Conservation (phyloP, 768 basidiomycete species). For the Leccinum longicurvipes region DNA sequence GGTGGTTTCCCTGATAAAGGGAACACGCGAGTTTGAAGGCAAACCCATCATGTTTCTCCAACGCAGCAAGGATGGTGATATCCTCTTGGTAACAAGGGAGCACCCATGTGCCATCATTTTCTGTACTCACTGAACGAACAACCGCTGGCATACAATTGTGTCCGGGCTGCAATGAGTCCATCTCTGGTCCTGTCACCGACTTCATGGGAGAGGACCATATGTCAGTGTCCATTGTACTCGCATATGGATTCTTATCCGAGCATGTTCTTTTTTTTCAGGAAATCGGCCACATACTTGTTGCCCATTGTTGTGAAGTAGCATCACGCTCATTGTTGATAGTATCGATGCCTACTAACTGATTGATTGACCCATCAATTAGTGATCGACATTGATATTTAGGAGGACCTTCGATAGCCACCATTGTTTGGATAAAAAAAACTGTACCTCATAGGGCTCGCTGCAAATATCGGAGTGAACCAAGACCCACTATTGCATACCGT, state of each 20-base stretch:
- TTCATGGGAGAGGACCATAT: slow-evolving; percentile 45
- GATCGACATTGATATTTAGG: slow-evolving; percentile 7
- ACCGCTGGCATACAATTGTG: slow-evolving; percentile 13
- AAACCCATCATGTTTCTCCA: slow-evolving; percentile 14
- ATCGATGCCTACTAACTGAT: background rate
- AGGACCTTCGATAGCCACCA: too few species aligned
- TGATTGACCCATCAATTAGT: background rate
- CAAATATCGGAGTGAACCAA: slow-evolving; percentile 41
- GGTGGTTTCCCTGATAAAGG: background rate
- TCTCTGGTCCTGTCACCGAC: slow-evolving; percentile 42
- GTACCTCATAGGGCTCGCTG: slow-evolving; percentile 19
- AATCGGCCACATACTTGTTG: slow-evolving; percentile 47
- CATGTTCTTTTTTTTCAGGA: background rate
- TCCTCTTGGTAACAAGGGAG: slow-evolving; percentile 43
- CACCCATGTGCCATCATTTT: background rate
- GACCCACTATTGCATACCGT: slow-evolving; percentile 43
- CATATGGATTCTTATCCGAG: background rate
- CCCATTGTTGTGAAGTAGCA: slow-evolving; percentile 51
- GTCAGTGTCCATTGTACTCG: slow-evolving; percentile 14
- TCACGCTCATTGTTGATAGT: slow-evolving; percentile 56
- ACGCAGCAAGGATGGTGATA: slow-evolving; percentile 16
- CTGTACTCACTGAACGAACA: background rate
- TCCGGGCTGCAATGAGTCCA: slow-evolving; percentile 15
- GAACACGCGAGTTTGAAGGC: background rate
- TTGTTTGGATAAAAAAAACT: too few species aligned